Evolutionary conservation across 2,329 filamentous ascomycete genomes (phyloP).

Genomic region (Venturia asperata): DNA sequence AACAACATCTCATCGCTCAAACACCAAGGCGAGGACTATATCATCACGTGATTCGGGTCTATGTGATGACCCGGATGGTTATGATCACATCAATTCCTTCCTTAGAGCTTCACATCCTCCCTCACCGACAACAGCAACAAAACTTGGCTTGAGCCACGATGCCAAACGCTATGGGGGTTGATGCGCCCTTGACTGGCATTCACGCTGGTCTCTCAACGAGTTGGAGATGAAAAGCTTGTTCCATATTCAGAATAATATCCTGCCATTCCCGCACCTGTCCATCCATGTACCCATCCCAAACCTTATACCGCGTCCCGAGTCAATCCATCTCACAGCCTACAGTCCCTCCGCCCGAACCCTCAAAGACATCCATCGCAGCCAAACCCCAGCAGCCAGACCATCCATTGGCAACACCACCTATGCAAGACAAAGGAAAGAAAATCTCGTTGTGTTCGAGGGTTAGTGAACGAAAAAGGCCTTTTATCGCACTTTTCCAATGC

Average conservation of each 20-base stretch:
- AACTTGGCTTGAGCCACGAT: too few species aligned
- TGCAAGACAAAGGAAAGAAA: constrained; percentile 8
- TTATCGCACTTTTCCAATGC: not conserved
- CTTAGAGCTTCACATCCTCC: too few species aligned
- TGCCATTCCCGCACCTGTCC: not conserved
- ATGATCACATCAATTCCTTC: too few species aligned
- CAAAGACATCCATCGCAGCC: not conserved
- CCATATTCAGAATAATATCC: constrained; percentile 7
- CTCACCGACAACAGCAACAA: too few species aligned
- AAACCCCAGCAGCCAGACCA: not conserved
- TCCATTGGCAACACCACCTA: constrained; percentile 6
- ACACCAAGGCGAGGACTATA: too few species aligned
- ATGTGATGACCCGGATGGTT: too few species aligned
- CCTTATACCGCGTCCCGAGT: not conserved
- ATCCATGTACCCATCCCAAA: constrained; percentile 3
- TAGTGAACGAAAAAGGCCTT: not conserved
- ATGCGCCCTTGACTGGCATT: too few species aligned
- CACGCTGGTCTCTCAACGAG: too few species aligned
- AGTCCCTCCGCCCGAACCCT: not conserved
- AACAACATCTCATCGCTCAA: too few species aligned
- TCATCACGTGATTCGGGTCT: too few species aligned
- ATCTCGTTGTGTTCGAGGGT: not conserved
- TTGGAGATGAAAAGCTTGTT: not conserved
- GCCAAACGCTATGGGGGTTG: too few species aligned
- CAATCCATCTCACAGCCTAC: not conserved